Percentiles rank a stretch among this genome's conserved stretches.
Evolutionary conservation across 306 rosid genomes (phyloP).

Genomic region (Rosa rugosa): DNA sequence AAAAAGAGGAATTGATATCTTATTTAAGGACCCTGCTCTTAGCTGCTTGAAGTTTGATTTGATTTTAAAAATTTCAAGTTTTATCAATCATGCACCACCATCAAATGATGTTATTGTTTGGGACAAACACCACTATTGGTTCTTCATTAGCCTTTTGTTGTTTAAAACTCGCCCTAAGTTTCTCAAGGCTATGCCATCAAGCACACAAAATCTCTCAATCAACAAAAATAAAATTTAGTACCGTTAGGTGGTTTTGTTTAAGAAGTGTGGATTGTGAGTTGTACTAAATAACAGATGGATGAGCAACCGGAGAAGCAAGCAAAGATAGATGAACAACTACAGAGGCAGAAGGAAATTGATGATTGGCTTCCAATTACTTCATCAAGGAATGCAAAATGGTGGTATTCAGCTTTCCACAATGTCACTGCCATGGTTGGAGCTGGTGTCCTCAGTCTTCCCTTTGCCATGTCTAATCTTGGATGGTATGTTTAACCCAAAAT

Average conservation of each 20-base stretch:
- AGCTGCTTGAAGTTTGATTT: not conserved
- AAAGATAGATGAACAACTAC: slow-evolving; percentile 28
- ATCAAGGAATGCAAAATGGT: slow-evolving; percentile 85
- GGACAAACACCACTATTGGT: not conserved
- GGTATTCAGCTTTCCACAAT: slow-evolving; percentile 89
- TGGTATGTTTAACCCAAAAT: slow-evolving; percentile 43
- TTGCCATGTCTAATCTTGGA: slow-evolving; percentile 72
- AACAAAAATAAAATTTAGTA: not conserved
- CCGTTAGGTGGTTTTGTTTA: not conserved
- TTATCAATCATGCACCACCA: not conserved
- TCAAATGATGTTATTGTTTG: not conserved
- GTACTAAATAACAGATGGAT: slow-evolving; percentile 11
- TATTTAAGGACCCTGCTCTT: too few relatives aligned
- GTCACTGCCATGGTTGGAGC: slow-evolving; percentile 95
- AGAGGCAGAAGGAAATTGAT: slow-evolving; percentile 51
- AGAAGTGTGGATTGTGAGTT: not conserved
- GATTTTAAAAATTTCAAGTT: not conserved
- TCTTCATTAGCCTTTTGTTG: not conserved
- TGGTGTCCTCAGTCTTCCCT: slow-evolving; percentile 84
- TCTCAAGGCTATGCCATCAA: not conserved
- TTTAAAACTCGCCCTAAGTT: not conserved
- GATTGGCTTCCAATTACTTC: slow-evolving; percentile 84
- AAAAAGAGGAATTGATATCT: not conserved
- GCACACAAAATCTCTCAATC: not conserved
- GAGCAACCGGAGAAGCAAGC: slow-evolving; percentile 1